phyloP scores from a whole-genome alignment of 2,329 filamentous ascomycete genomes.

The Zasmidium angulare region DNA sequence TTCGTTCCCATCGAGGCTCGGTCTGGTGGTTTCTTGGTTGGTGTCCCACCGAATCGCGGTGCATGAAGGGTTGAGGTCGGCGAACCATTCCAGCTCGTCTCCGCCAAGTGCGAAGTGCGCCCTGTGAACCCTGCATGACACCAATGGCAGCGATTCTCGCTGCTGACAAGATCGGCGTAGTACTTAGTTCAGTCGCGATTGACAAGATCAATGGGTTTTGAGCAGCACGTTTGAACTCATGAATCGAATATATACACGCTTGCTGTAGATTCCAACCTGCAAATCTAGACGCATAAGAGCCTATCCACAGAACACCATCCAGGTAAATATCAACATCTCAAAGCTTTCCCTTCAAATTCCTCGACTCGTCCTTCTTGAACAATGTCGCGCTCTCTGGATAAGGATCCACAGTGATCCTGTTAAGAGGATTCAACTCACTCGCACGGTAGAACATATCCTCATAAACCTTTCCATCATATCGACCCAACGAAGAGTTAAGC shows the following conservation, averaged over 20 bases:
- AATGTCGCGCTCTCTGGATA: slow-evolving; percentile 64
- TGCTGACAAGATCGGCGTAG: too few species aligned
- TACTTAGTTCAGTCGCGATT: too few species aligned
- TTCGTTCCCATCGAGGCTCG: too few species aligned
- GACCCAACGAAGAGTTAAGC: slow-evolving; percentile 68
- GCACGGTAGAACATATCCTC: slow-evolving; percentile 74
- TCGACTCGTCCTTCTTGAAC: slow-evolving; percentile 59
- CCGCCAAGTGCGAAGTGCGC: neutral
- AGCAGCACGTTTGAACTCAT: too few species aligned
- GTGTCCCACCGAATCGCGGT: neutral
- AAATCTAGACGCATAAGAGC: too few species aligned
- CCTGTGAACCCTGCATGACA: neutral
- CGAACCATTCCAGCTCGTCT: neutral
- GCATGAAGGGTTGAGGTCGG: neutral
- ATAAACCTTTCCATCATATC: slow-evolving; percentile 73
- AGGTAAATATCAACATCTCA: slow-evolving; percentile 29
- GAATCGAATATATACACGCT: too few species aligned
- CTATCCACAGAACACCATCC: too few species aligned
- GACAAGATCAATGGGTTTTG: too few species aligned
- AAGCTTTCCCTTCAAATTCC: slow-evolving; percentile 51
- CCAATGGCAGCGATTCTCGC: too few species aligned
- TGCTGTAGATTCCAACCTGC: too few species aligned
- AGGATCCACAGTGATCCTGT: slow-evolving; percentile 69
- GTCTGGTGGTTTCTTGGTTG: too few species aligned
- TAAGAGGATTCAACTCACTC: slow-evolving; percentile 70